Evolutionary conservation across 768 basidiomycete species (phyloP).

Genomic region (Boletellus emodensis): DNA sequence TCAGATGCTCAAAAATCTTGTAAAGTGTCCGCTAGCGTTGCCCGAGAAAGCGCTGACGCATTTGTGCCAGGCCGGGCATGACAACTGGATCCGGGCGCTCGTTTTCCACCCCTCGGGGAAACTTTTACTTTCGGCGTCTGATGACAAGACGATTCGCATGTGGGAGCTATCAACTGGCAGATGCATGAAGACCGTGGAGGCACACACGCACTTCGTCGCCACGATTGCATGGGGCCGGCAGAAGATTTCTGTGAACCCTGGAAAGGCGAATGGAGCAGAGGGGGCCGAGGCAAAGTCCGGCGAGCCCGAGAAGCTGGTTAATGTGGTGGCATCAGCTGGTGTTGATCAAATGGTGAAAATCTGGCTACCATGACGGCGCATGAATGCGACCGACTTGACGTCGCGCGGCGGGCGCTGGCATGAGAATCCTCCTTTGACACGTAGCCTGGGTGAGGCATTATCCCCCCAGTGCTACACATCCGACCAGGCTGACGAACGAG

Average conservation of each 20-base stretch:
- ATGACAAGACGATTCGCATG: conserved; percentile 87
- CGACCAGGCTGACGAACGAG: conserved; percentile 9
- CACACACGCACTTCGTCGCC: conserved; percentile 81
- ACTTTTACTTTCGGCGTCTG: conserved; percentile 84
- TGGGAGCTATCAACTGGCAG: conserved; percentile 88
- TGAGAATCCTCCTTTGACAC: conserved; percentile 12
- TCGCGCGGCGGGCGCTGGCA: conserved; percentile 10
- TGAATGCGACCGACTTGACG: not conserved
- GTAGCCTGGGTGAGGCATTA: conserved; percentile 16
- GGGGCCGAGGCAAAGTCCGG: conserved; percentile 30
- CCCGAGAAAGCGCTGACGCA: conserved; percentile 3
- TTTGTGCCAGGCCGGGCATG: conserved; percentile 61
- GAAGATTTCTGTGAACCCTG: conserved; percentile 38
- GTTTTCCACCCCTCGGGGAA: conserved; percentile 91
- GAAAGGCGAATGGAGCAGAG: conserved; percentile 36
- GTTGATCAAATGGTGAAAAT: conserved; percentile 66
- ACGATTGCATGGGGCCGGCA: conserved; percentile 79
- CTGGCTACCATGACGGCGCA: conserved; percentile 50
- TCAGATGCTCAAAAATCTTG: conserved; percentile 74
- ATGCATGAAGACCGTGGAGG: conserved; percentile 83
- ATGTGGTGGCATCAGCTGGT: conserved; percentile 66
- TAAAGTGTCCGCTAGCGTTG: conserved; percentile 30
- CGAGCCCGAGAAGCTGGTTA: conserved; percentile 56
- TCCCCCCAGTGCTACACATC: not conserved
- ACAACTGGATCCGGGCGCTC: conserved; percentile 87